phyloP scores from a whole-genome alignment of 257 asterid genomes.

The Euphrasia confusa region DNA sequence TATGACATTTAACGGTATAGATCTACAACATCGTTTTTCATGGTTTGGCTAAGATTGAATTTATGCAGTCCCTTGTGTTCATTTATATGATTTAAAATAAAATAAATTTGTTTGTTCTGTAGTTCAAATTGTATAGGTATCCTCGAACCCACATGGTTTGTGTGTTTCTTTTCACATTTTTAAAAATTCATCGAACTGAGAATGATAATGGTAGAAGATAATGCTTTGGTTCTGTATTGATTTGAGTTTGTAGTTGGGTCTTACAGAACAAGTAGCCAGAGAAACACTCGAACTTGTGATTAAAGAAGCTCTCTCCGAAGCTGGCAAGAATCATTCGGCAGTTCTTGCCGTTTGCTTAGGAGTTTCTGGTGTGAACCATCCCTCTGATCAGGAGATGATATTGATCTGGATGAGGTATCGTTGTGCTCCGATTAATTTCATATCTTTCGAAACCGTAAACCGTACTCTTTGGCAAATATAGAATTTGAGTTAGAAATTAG shows the following conservation, averaged over 20 bases:
- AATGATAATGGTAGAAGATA: slow-evolving; percentile 10
- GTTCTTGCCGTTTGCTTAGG: slow-evolving; percentile 89
- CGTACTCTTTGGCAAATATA: too few species aligned
- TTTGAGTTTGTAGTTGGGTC: slow-evolving; percentile 5
- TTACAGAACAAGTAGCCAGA: slow-evolving; percentile 68
- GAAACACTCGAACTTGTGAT: slow-evolving; percentile 70
- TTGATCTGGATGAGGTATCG: slow-evolving; percentile 77
- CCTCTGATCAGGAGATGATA: slow-evolving; percentile 68
- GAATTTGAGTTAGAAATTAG: background rate
- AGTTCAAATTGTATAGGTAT: background rate
- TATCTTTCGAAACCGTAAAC: background rate
- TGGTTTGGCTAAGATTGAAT: background rate
- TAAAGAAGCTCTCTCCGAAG: slow-evolving; percentile 56
- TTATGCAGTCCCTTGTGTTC: background rate
- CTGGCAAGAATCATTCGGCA: slow-evolving; percentile 60
- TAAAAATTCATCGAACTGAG: slow-evolving; percentile 10
- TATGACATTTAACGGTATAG: background rate
- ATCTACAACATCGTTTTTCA: background rate
- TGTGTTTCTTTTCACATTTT: background rate
- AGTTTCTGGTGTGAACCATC: slow-evolving; percentile 91
- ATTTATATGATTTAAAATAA: slow-evolving; percentile 12
- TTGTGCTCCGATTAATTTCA: slow-evolving; percentile 13
- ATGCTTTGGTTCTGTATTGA: slow-evolving; percentile 11
- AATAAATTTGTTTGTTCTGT: too few species aligned
- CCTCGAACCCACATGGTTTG: background rate